A percentile compares a stretch with the other conserved stretches of the same genome.
Conservation (phyloP, 805 yeast species). For the Zygosaccharomyces kombuchaensis region DNA sequence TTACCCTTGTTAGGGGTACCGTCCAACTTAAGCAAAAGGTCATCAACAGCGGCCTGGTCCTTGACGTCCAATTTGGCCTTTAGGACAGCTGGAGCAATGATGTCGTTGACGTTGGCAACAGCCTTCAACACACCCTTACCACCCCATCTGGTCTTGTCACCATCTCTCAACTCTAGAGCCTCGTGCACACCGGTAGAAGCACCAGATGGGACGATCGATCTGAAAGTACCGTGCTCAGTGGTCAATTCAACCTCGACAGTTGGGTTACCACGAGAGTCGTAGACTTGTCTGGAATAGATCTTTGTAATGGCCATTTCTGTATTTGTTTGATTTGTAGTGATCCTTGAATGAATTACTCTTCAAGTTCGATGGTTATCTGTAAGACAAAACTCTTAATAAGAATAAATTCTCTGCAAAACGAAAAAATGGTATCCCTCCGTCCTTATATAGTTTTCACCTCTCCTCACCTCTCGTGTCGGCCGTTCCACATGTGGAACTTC, state of each 20-base stretch:
- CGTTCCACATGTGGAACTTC: constrained; percentile 6
- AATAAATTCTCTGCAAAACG: background rate
- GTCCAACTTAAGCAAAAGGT: constrained; percentile 79
- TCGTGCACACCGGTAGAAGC: constrained; percentile 99
- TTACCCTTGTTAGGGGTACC: constrained; percentile 97
- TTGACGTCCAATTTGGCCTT: constrained; percentile 76
- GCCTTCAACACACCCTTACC: constrained; percentile 99
- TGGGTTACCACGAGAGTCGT: constrained; percentile 99
- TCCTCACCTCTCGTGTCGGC: constrained; percentile 7
- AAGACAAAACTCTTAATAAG: constrained; percentile 3
- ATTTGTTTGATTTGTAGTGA: constrained; percentile 10
- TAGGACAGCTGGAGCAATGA: constrained; percentile 91
- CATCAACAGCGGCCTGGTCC: constrained; percentile 83
- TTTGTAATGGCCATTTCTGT: constrained; percentile 72
- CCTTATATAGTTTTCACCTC: constrained; percentile 15
- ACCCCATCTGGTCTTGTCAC: constrained; percentile 94
- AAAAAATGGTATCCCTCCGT: background rate
- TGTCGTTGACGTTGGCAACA: constrained; percentile 89
- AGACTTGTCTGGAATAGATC: constrained; percentile 91
- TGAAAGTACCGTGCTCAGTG: constrained; percentile 90
- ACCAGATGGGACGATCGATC: constrained; percentile 98
- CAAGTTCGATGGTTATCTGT: constrained; percentile 18
- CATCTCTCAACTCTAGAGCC: constrained; percentile 98
- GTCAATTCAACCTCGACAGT: constrained; percentile 96
- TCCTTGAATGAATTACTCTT: background rate